Percentiles rank a stretch among this genome's conserved stretches.
These are phyloP conservation scores for Coemansia sp. DNA, from an alignment of 192 early-diverging fungal species.

Conservation along the genomic window DNA sequence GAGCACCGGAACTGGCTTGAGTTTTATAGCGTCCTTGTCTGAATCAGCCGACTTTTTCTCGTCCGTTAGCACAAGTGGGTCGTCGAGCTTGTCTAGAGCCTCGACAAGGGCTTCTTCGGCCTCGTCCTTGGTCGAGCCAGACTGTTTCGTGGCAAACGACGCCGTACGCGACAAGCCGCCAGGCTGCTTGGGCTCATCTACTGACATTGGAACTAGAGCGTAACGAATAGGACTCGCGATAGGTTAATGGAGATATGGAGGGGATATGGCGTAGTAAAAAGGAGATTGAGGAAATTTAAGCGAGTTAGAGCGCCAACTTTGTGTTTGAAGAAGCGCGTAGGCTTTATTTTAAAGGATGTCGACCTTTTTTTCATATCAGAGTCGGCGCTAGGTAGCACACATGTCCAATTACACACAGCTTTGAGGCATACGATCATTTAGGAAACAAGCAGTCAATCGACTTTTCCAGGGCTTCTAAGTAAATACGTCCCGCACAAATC, in stretches of 20 bases:
- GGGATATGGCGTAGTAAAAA: not conserved
- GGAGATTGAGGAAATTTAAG: not conserved
- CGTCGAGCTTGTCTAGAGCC: constrained; percentile 26
- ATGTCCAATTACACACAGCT: not conserved
- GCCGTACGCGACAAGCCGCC: not conserved
- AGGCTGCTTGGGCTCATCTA: not conserved
- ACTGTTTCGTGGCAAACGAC: constrained; percentile 1
- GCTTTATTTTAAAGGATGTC: not conserved
- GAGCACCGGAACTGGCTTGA: constrained; percentile 48
- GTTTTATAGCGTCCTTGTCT: constrained; percentile 3
- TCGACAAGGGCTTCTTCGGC: not conserved
- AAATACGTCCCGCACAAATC: not conserved
- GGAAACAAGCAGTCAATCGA: not conserved
- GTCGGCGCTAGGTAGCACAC: not conserved
- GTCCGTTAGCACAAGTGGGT: constrained; percentile 6
- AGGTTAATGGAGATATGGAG: not conserved
- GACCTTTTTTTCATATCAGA: not conserved
- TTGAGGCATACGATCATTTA: not conserved
- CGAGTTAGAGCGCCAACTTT: not conserved
- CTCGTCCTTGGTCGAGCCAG: not conserved
- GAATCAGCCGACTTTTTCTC: not conserved
- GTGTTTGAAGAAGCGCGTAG: too few species aligned
- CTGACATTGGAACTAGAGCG: not conserved
- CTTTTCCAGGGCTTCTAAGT: not conserved
- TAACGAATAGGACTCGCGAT: not conserved